These are phyloP conservation scores for Trichoderma afroharzianum DNA, from an alignment of 2,329 filamentous ascomycete genomes.

Conservation along the genomic window DNA sequence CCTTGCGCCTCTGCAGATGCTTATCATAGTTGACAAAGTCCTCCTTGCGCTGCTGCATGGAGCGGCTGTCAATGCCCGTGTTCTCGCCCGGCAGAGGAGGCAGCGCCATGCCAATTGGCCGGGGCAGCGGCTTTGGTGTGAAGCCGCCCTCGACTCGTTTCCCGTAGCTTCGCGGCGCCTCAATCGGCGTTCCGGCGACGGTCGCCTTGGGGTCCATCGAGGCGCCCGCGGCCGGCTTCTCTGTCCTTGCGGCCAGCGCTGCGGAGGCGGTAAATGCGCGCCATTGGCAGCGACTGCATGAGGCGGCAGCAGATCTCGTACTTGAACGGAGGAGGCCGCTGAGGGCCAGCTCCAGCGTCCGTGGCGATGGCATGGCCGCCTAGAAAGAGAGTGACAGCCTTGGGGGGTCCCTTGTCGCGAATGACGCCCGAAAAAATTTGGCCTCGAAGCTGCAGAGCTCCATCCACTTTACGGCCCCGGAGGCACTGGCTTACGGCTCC, in stretches of 20 bases:
- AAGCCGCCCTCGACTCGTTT: constrained; percentile 50
- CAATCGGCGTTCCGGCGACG: constrained; percentile 46
- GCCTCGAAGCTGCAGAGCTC: not conserved
- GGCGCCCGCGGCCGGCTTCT: constrained; percentile 36
- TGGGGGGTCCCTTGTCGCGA: not conserved
- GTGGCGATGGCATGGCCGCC: constrained; percentile 24
- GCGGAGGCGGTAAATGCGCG: constrained; percentile 47
- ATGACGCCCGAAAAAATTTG: constrained; percentile 6
- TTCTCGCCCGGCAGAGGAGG: constrained; percentile 79
- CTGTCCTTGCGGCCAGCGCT: constrained; percentile 26
- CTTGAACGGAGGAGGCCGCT: constrained; percentile 22
- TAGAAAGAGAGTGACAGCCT: not conserved
- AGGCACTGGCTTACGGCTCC: not conserved
- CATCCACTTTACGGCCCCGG: not conserved
- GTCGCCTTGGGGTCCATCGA: constrained; percentile 37
- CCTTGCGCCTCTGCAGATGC: constrained; percentile 70
- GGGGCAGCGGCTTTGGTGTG: constrained; percentile 56
- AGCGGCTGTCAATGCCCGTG: constrained; percentile 67
- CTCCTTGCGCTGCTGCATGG: constrained; percentile 63
- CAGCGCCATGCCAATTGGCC: constrained; percentile 76
- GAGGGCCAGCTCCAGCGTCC: constrained; percentile 31
- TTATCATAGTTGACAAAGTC: constrained; percentile 85
- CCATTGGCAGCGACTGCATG: constrained; percentile 51
- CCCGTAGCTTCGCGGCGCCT: constrained; percentile 59
- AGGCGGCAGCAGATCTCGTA: constrained; percentile 30